phyloP scores from a whole-genome alignment of 1,139 yeast genomes.

The Spencermartinsiella ligniputridi region DNA sequence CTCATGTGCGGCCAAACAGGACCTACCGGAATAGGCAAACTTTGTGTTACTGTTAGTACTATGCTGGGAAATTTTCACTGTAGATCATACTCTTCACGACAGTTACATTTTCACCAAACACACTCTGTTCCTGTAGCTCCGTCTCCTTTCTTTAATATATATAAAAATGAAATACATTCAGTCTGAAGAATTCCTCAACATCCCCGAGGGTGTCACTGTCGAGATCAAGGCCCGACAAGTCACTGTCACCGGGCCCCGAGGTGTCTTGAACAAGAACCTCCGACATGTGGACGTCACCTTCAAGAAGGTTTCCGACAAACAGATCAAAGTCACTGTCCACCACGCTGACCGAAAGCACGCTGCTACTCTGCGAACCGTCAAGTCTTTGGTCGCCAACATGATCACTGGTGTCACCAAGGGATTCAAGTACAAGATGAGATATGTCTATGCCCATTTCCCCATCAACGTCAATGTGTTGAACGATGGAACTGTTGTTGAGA shows the following conservation, averaged over 20 bases:
- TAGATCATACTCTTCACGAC: too few species aligned
- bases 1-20: too few species aligned
- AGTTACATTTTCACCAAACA: too few species aligned
- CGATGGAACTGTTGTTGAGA: conserved; percentile 77
- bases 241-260: conserved; percentile 98
- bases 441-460: conserved; percentile 99
- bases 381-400: conserved; percentile 90
- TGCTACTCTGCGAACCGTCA: conserved; percentile 98
- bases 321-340: conserved; percentile 88
- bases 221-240: conserved; percentile 88
- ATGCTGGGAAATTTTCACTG: neutral
- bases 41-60: neutral
- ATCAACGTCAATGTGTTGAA: conserved; percentile 93
- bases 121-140: too few species aligned
- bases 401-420: conserved; percentile 99
- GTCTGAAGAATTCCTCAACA: conserved; percentile 84
- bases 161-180: conserved; percentile 85
- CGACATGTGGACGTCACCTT: conserved; percentile 95
- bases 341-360: conserved; percentile 99
- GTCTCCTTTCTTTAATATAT: too few species aligned
- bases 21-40: neutral
- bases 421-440: conserved; percentile 99
- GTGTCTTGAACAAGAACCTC: conserved; percentile 84
- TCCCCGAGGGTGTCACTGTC: conserved; percentile 94
- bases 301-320: conserved; percentile 63